Percentiles rank a stretch among this genome's conserved stretches.
Conservation (phyloP, 805 yeast genomes). For the Wickerhamomyces subpelliculosus region DNA sequence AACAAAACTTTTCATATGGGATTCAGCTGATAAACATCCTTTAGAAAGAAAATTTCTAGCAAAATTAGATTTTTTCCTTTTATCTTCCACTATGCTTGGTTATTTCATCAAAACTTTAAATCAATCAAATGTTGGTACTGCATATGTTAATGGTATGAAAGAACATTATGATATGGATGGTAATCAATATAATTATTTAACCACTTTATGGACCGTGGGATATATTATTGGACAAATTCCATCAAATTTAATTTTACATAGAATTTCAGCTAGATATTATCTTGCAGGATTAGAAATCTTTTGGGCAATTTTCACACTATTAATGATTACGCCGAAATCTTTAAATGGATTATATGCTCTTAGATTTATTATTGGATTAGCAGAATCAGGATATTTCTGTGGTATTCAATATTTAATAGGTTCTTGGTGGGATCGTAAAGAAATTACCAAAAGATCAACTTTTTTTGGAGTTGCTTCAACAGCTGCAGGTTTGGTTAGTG, state of each 20-base stretch:
- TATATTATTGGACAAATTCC: constrained; percentile 43
- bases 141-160: constrained; percentile 40
- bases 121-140: constrained; percentile 35
- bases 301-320: constrained; percentile 33
- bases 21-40: constrained; percentile 26
- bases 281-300: constrained; percentile 34
- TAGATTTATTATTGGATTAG: constrained; percentile 32
- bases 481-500: constrained; percentile 29
- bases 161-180: constrained; percentile 31
- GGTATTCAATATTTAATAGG: constrained; percentile 35
- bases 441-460: constrained; percentile 24
- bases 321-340: constrained; percentile 21
- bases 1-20: constrained; percentile 15
- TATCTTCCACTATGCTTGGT: constrained; percentile 35
- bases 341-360: constrained; percentile 21
- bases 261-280: constrained; percentile 34
- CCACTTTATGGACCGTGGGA: constrained; percentile 40
- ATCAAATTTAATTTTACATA: constrained; percentile 30
- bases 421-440: constrained; percentile 24
- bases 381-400: constrained; percentile 39
- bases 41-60: constrained; percentile 25
- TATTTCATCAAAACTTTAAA: constrained; percentile 38
- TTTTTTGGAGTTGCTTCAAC: constrained; percentile 23
- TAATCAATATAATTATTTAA: constrained; percentile 36
- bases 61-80: constrained; percentile 31